These are phyloP conservation scores for Eimeria maxima DNA, from an alignment of 169 alveolate genomes.

Conservation along the genomic window DNA sequence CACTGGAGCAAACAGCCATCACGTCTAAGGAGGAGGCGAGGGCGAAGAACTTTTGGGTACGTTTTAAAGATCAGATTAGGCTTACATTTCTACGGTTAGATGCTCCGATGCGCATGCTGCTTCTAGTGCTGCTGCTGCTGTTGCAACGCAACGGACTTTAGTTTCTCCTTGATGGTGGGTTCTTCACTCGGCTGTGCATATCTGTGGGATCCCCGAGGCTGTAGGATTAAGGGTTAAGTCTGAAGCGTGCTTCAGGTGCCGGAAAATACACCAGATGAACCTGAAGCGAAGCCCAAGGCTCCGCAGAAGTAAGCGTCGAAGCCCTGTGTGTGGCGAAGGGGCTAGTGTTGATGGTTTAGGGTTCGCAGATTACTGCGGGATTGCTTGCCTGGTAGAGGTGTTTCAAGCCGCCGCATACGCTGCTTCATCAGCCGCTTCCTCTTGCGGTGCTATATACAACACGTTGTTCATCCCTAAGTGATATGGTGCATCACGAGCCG, in stretches of 20 bases:
- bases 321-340: neutral
- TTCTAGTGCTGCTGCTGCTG: neutral
- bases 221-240: neutral
- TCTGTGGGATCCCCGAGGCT: neutral
- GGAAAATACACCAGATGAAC: constrained; percentile 68
- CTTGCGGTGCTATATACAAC: neutral
- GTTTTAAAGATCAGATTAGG: neutral
- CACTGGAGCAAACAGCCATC: constrained; percentile 49
- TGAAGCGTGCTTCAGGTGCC: constrained; percentile 56
- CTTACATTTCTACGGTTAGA: neutral
- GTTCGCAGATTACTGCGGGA: neutral
- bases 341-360: neutral
- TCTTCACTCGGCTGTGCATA: neutral
- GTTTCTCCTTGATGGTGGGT: neutral
- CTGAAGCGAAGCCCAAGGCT: constrained; percentile 44
- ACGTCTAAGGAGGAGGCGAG: constrained; percentile 71
- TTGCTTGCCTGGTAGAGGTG: neutral
- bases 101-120: neutral
- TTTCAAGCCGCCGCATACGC: neutral
- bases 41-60: constrained; percentile 77
- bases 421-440: constrained; percentile 1
- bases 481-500: neutral
- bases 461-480: neutral
- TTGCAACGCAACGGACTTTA: neutral
- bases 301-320: constrained; percentile 44